Evolutionary conservation across 2,329 filamentous ascomycete genomes (phyloP), one percentile per base, ranked within the genome.

Genomic region (Lasiodiplodia hormozganensis): DNA sequence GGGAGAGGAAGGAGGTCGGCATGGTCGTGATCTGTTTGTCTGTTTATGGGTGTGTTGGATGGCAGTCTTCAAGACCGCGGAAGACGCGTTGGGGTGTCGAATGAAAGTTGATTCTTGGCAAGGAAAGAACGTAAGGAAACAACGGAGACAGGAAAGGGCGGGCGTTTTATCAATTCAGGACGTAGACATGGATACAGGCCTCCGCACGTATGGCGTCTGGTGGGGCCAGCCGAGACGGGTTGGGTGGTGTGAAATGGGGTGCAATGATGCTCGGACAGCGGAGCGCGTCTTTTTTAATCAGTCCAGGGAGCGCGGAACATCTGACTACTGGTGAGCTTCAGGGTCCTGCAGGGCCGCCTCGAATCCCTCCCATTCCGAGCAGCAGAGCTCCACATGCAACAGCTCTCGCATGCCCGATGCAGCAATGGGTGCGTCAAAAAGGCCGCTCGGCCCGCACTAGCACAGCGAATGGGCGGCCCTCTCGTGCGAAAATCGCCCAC

Each of bases 1-100:
- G 72, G 51, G 71, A 71, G 21, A 79, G 62, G 51, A 80, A 73
- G 23, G 43, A 51, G 51, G 38, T 38, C 25, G 67, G 60, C 67
- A 68, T 68, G 36, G 14, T 58, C 18, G 8, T 16, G 18, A 21
- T 28, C 28, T 56, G 5, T 57, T 3, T 52, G n/a, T 28, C 8
- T 36, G 28, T 34, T 12, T 60, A n/a, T 23, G 28, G 5, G 25
- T n/a, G 21, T 38, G 21, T 38, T 28, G 12, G 52, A 23, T 28
- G 65, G 40, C 43, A 28, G 31, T 53, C 25, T 43, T 57, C 31
- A 57, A 31, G 52, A n/a, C 14, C 28, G 14, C 52, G 52, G 7
- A 31, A 14, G n/a, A 34, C 43, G 52, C 28, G 40, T 25, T 57
- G 52, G 47, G n/a, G 40, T 6, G 18, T 43, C 31, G 60, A 52